Conservation (phyloP, 2,329 filamentous ascomycete genomes). For the Neonectria coccinea region DNA sequence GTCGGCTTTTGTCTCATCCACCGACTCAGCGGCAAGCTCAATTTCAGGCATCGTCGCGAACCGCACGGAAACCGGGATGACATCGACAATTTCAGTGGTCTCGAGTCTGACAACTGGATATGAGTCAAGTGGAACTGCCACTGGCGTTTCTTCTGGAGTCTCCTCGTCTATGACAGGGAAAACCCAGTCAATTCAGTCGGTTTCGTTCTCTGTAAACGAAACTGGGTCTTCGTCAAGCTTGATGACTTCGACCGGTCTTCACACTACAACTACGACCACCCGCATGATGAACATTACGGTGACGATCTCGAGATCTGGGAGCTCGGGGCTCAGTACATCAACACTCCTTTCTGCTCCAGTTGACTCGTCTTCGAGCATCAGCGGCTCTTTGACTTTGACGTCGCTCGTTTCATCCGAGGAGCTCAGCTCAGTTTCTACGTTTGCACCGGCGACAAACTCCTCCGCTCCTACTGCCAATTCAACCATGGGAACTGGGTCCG, state of each 20-base stretch:
- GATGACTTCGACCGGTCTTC: neutral
- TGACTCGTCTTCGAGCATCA: conserved; percentile 6
- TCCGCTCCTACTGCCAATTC: conserved; percentile 10
- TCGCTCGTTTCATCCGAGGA: conserved; percentile 14
- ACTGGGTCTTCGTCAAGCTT: neutral
- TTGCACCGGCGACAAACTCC: conserved; percentile 19
- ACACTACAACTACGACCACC: neutral
- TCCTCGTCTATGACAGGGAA: neutral
- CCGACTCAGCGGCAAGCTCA: neutral
- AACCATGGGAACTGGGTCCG: conserved; percentile 8
- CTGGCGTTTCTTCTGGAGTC: neutral
- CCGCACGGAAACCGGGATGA: neutral
- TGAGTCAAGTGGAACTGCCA: neutral
- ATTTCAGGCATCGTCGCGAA: neutral
- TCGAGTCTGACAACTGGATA: neutral
- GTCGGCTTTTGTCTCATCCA: neutral
- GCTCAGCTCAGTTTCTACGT: conserved; percentile 11
- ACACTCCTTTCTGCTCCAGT: neutral
- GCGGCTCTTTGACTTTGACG: neutral
- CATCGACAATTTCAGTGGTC: neutral
- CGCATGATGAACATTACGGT: neutral
- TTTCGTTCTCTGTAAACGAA: neutral
- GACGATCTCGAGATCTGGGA: neutral
- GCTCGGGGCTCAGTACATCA: neutral
- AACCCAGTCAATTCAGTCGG: neutral